Evolutionary conservation across 371 early-diverging fungal species (phyloP).

Genomic region (Circinella umbellata): DNA sequence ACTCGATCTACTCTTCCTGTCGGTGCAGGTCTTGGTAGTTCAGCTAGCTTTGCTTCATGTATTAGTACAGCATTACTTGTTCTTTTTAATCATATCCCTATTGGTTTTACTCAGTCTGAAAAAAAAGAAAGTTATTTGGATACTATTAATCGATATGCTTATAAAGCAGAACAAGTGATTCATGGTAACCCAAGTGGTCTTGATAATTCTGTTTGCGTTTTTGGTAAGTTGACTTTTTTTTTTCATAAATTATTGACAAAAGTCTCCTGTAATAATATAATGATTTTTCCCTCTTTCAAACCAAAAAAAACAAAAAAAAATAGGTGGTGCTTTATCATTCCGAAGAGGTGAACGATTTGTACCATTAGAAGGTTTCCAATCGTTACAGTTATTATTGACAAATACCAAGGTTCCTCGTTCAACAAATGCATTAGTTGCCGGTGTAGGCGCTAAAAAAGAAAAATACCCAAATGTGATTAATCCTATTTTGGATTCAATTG

Average conservation of each 20-base stretch:
- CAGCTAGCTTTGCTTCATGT: conserved; percentile 88
- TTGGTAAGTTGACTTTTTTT: conserved; percentile 52
- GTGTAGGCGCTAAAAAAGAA: conserved; percentile 66
- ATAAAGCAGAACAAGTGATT: conserved; percentile 89
- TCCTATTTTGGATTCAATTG: conserved; percentile 79
- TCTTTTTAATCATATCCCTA: conserved; percentile 41
- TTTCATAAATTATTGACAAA: not conserved
- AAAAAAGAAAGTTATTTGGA: conserved; percentile 30
- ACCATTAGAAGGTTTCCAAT: conserved; percentile 60
- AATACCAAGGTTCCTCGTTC: conserved; percentile 90
- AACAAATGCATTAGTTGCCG: conserved; percentile 86
- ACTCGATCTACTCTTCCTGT: conserved; percentile 86
- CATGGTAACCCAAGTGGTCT: conserved; percentile 97
- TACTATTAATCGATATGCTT: conserved; percentile 86
- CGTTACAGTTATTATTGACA: conserved; percentile 78
- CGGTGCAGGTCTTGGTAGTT: conserved; percentile 96
- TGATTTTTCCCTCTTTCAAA: not conserved
- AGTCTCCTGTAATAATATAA: not conserved
- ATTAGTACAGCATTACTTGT: conserved; percentile 80
- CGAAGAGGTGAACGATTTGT: conserved; percentile 53
- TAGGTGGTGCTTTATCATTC: conserved; percentile 63
- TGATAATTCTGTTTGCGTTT: conserved; percentile 90
- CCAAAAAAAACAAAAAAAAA: too few species aligned
- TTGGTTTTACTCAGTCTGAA: conserved; percentile 22
- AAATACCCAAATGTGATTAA: conserved; percentile 73